Percentiles rank a stretch among this genome's conserved stretches.
Evolutionary conservation across 2,329 filamentous ascomycete species (phyloP).

Genomic region (Fusarium sp.): DNA sequence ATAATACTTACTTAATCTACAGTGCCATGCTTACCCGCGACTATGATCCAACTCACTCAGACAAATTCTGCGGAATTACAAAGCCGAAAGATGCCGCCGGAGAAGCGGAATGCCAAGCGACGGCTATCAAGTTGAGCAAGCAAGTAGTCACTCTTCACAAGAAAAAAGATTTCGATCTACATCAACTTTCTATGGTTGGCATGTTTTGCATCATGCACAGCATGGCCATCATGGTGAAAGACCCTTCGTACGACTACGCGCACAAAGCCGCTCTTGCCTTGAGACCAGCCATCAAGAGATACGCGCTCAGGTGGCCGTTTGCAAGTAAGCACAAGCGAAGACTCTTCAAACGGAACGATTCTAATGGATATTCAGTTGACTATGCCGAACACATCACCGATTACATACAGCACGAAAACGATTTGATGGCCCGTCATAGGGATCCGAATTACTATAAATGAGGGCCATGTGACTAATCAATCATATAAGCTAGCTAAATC

Average conservation of each 20-base stretch:
- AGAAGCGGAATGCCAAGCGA: background rate
- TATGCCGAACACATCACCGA: background rate
- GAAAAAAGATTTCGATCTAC: background rate
- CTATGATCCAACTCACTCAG: no score
- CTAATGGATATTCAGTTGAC: background rate
- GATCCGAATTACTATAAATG: no score
- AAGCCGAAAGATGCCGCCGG: no score
- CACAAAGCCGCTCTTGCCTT: background rate
- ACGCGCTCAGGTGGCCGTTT: background rate
- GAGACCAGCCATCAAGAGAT: background rate
- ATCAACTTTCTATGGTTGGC: background rate
- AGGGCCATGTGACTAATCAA: background rate
- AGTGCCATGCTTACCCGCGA: no score
- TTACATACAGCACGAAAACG: background rate
- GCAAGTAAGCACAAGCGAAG: background rate
- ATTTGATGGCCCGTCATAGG: background rate
- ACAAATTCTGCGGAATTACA: no score
- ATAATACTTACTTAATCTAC: no score
- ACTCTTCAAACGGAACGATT: background rate
- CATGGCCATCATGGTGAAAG: background rate
- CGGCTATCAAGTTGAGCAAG: background rate
- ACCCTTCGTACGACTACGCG: background rate
- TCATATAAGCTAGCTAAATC: background rate
- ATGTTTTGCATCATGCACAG: conserved; percentile 3
- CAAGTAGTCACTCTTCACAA: background rate